Conservation (phyloP, 495 filamentous ascomycete species). For the Patellaria atrata region DNA sequence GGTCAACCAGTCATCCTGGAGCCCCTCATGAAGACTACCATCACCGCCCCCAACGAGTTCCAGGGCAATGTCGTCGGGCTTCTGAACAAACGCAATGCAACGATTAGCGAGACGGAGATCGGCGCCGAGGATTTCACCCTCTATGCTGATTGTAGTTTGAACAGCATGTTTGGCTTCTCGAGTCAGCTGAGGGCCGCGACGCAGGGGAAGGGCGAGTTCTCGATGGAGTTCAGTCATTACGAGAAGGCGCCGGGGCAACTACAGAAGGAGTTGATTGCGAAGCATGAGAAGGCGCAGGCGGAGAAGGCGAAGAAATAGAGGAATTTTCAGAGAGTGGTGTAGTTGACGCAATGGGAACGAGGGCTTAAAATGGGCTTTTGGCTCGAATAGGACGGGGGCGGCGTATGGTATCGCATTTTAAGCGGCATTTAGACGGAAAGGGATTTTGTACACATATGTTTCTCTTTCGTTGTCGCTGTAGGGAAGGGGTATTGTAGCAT, state of each 20-base stretch:
- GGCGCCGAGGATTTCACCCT: slow-evolving; percentile 94
- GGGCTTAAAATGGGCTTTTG: too few relatives aligned
- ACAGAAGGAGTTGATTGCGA: slow-evolving; percentile 83
- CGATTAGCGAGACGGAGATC: slow-evolving; percentile 91
- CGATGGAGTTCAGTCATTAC: slow-evolving; percentile 98
- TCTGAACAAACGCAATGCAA: slow-evolving; percentile 91
- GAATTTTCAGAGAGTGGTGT: too few relatives aligned
- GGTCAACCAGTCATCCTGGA: slow-evolving; percentile 74
- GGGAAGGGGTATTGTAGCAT: too few relatives aligned
- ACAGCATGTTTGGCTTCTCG: slow-evolving; percentile 95
- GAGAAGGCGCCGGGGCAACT: slow-evolving; percentile 71
- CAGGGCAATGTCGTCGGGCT: slow-evolving; percentile 91
- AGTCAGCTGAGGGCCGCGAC: slow-evolving; percentile 80
- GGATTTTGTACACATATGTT: too few relatives aligned
- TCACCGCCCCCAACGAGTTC: slow-evolving; percentile 94
- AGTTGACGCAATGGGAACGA: too few relatives aligned
- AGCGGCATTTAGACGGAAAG: too few relatives aligned
- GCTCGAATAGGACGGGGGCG: too few relatives aligned
- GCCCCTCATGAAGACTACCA: slow-evolving; percentile 94
- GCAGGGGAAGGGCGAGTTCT: slow-evolving; percentile 97
- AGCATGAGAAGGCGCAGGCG: slow-evolving; percentile 73
- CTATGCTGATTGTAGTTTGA: slow-evolving; percentile 78
- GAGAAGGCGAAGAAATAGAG: slow-evolving; percentile 55
- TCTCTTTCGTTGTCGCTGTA: too few relatives aligned
- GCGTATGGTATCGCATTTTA: too few relatives aligned